phyloP scores from a whole-genome alignment of 2,329 filamentous ascomycete genomes.

The Talaromyces albobiverticillius region DNA sequence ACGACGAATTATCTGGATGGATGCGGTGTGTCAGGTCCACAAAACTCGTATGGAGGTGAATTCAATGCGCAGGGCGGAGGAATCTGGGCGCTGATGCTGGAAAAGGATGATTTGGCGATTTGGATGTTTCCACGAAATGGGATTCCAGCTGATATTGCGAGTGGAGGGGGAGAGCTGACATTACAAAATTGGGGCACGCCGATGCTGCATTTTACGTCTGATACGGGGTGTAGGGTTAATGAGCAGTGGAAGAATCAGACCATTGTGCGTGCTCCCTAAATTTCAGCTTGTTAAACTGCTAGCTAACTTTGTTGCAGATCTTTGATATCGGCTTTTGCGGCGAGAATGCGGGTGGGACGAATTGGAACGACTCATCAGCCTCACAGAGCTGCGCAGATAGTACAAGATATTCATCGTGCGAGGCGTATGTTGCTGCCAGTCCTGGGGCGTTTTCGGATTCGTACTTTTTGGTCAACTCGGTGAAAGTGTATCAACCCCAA shows the following conservation, averaged over 20 bases:
- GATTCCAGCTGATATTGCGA: constrained; percentile 63
- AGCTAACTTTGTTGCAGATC: constrained; percentile 23
- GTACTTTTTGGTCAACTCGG: constrained; percentile 73
- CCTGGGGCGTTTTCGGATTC: constrained; percentile 67
- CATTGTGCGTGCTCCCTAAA: constrained; percentile 47
- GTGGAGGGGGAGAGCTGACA: constrained; percentile 56
- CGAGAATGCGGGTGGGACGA: constrained; percentile 68
- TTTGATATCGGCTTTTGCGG: constrained; percentile 84
- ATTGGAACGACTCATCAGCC: constrained; percentile 55
- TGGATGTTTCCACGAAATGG: constrained; percentile 75
- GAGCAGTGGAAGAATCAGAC: constrained; percentile 68
- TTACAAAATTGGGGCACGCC: constrained; percentile 67
- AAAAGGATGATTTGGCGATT: constrained; percentile 65
- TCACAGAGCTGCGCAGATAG: constrained; percentile 55
- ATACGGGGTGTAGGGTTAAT: constrained; percentile 68
- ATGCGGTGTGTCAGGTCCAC: constrained; percentile 57
- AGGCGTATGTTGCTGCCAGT: constrained; percentile 68
- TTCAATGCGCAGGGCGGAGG: constrained; percentile 71
- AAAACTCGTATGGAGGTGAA: constrained; percentile 59
- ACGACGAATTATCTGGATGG: constrained; percentile 51
- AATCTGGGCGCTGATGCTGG: constrained; percentile 75
- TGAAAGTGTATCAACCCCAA: constrained; percentile 59
- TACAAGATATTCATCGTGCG: constrained; percentile 58
- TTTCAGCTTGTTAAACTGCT: background rate
- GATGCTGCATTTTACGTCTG: constrained; percentile 48